These are phyloP conservation scores for Aspergillus nomiae DNA, from an alignment of 2,329 filamentous ascomycete species.

Conservation along the genomic window DNA sequence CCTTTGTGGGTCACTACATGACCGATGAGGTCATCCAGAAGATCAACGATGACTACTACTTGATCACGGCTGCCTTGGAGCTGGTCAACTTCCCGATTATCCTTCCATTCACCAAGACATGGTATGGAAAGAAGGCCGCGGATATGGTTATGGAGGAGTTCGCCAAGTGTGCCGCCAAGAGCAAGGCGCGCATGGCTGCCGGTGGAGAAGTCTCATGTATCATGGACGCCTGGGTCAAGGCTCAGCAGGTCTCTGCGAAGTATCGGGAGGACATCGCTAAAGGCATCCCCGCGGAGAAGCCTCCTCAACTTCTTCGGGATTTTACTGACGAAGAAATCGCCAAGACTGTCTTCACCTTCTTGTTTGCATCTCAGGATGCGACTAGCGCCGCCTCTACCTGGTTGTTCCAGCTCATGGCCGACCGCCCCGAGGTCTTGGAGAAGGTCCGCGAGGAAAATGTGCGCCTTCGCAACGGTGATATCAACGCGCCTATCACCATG, in stretches of 20 bases:
- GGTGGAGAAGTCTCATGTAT: slow-evolving; percentile 88
- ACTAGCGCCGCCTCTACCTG: slow-evolving; percentile 92
- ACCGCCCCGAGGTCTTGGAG: slow-evolving; percentile 88
- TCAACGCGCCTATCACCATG: slow-evolving; percentile 70
- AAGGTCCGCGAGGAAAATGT: slow-evolving; percentile 91
- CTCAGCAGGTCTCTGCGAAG: slow-evolving; percentile 80
- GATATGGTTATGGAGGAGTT: slow-evolving; percentile 92
- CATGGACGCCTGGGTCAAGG: slow-evolving; percentile 90
- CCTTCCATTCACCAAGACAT: slow-evolving; percentile 89
- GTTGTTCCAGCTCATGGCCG: slow-evolving; percentile 92
- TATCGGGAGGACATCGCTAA: slow-evolving; percentile 78
- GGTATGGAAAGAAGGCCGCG: slow-evolving; percentile 94
- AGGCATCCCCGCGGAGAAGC: slow-evolving; percentile 76
- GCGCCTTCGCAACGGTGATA: slow-evolving; percentile 71
- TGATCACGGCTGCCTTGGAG: slow-evolving; percentile 92
- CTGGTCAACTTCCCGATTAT: slow-evolving; percentile 99
- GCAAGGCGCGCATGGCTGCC: slow-evolving; percentile 86
- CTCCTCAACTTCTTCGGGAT: slow-evolving; percentile 75
- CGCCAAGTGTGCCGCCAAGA: slow-evolving; percentile 86
- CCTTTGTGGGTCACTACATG: slow-evolving; percentile 97
- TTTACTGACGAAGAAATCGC: slow-evolving; percentile 91
- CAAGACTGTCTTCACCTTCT: slow-evolving; percentile 91
- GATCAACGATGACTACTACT: slow-evolving; percentile 95
- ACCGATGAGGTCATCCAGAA: slow-evolving; percentile 86
- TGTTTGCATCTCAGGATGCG: slow-evolving; percentile 96